phyloP scores from a whole-genome alignment of 2,329 filamentous ascomycete genomes.

The Stemphylium vesicarium region DNA sequence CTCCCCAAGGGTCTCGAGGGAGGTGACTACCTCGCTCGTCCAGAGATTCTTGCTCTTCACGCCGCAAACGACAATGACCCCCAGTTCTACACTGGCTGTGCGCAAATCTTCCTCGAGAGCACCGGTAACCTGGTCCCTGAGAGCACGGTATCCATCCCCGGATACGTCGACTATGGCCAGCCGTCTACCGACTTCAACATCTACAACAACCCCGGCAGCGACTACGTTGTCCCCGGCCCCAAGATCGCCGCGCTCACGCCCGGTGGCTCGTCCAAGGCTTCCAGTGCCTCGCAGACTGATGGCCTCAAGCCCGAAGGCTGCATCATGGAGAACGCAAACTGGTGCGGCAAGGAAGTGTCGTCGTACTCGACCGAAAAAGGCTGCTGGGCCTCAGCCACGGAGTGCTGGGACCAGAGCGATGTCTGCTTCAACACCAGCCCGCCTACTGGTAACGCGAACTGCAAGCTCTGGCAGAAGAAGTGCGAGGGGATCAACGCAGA shows the following conservation, averaged over 20 bases:
- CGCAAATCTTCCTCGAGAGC: slow-evolving; percentile 69
- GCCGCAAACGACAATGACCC: slow-evolving; percentile 60
- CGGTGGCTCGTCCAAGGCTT: slow-evolving; percentile 16
- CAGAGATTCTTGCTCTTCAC: slow-evolving; percentile 74
- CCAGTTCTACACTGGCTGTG: slow-evolving; percentile 77
- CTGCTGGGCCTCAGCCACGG: slow-evolving; percentile 62
- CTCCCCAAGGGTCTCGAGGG: slow-evolving; percentile 67
- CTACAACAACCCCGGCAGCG: slow-evolving; percentile 55
- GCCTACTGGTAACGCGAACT: slow-evolving; percentile 66
- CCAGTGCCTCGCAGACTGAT: slow-evolving; percentile 47
- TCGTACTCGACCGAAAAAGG: slow-evolving; percentile 61
- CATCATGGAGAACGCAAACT: slow-evolving; percentile 72
- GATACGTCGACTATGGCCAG: slow-evolving; percentile 63
- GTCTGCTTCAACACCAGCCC: slow-evolving; percentile 66
- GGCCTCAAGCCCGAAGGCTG: slow-evolving; percentile 64
- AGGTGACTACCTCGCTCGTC: slow-evolving; percentile 74
- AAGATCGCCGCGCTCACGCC: slow-evolving; percentile 57
- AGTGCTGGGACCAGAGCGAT: slow-evolving; percentile 63
- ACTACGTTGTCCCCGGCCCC: slow-evolving; percentile 65
- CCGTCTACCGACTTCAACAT: slow-evolving; percentile 69
- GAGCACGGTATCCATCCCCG: slow-evolving; percentile 70
- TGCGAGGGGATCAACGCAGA: slow-evolving; percentile 57
- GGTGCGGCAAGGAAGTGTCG: slow-evolving; percentile 69
- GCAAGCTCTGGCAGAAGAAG: slow-evolving; percentile 67
- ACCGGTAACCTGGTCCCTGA: slow-evolving; percentile 55